Evolutionary conservation across 1,139 yeast species (phyloP).

Genomic region (Yamadazyma triangularis): DNA sequence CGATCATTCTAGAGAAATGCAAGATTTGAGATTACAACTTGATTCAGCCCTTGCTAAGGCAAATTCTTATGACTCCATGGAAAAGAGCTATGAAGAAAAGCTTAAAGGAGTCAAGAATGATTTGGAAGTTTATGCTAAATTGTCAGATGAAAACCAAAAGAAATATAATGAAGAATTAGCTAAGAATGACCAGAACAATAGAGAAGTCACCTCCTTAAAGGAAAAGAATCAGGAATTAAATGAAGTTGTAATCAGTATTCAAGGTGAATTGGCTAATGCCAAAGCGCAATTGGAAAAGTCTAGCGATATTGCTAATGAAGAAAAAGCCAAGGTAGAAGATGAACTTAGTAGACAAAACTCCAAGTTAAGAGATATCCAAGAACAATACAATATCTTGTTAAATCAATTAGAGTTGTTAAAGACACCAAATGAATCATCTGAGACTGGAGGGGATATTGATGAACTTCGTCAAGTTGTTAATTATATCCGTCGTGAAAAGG

Average conservation of each 20-base stretch:
- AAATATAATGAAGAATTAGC: conserved; percentile 57
- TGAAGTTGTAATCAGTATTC: conserved; percentile 28
- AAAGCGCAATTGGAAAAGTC: conserved; percentile 19
- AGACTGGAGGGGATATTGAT: conserved; percentile 8
- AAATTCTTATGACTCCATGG: conserved; percentile 30
- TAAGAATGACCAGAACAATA: conserved; percentile 52
- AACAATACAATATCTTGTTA: conserved; percentile 64
- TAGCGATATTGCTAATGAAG: conserved; percentile 21
- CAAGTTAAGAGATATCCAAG: conserved; percentile 52
- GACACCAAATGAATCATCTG: conserved; percentile 4
- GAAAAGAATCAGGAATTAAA: conserved; percentile 37
- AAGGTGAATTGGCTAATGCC: conserved; percentile 17
- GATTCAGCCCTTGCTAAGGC: conserved; percentile 21
- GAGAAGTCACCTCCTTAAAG: conserved; percentile 40
- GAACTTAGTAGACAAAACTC: conserved; percentile 45
- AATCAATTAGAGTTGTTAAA: conserved; percentile 61
- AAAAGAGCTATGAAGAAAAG: conserved; percentile 31
- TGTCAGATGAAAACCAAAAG: conserved; percentile 46
- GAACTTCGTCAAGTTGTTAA: conserved; percentile 49
- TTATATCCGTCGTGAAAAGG: conserved; percentile 74
- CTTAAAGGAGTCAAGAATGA: conserved; percentile 34
- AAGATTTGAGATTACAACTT: conserved; percentile 21
- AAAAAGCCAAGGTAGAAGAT: conserved; percentile 40
- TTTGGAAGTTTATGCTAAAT: conserved; percentile 45
- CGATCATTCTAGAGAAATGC: conserved; percentile 13